phyloP scores from a whole-genome alignment of 306 rosid species.

The Pyrus bretschneideri region DNA sequence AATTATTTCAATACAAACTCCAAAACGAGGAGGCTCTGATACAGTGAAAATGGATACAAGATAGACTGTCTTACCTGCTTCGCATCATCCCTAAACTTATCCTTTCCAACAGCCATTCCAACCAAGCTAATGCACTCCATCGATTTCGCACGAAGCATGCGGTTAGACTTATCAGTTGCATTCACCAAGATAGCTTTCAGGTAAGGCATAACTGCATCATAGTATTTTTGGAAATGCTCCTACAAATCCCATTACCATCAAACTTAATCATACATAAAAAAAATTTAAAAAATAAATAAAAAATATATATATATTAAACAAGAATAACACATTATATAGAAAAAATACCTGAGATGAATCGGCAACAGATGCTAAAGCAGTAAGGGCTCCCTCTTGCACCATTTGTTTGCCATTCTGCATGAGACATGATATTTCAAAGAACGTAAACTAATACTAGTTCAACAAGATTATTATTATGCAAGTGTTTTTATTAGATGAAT shows the following conservation, averaged over 20 bases:
- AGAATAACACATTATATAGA: neutral
- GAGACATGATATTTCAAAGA: constrained; percentile 12
- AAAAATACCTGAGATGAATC: constrained; percentile 94
- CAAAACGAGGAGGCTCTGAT: neutral
- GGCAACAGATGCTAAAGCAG: constrained; percentile 98
- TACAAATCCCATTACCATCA: constrained; percentile 18
- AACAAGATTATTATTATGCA: neutral
- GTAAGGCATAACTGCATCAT: constrained; percentile 95
- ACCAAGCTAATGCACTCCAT: constrained; percentile 99
- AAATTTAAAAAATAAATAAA: neutral
- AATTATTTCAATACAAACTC: neutral
- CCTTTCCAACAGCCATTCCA: constrained; percentile 99
- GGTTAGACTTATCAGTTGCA: constrained; percentile 93
- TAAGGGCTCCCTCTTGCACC: constrained; percentile 99
- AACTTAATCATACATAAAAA: constrained; percentile 15
- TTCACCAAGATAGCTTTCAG: constrained; percentile 89
- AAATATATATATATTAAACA: neutral
- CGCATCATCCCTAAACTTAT: constrained; percentile 96
- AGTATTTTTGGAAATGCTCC: constrained; percentile 96
- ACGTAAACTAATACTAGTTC: neutral
- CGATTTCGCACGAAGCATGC: constrained; percentile 99
- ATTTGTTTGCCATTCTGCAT: constrained; percentile 92
- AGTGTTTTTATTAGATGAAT: neutral
- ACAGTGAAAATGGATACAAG: neutral
- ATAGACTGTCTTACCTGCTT: constrained; percentile 57